These are phyloP conservation scores for Vanrija pseudolonga DNA, from an alignment of 1,284 basidiomycete species.

Conservation along the genomic window DNA sequence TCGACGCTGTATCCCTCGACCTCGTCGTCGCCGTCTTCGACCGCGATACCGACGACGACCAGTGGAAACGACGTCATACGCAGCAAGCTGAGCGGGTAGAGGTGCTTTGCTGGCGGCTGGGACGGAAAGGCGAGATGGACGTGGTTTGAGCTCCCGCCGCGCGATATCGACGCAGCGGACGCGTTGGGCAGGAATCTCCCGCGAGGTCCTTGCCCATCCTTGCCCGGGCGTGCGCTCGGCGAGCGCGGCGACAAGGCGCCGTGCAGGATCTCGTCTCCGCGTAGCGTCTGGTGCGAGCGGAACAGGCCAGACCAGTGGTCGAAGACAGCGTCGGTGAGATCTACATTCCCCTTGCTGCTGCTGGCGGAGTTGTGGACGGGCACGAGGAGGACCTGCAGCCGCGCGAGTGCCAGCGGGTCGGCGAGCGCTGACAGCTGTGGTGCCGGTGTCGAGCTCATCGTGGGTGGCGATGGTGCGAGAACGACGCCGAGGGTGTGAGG, in stretches of 20 bases:
- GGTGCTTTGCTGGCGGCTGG: slow-evolving; percentile 34
- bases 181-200: slow-evolving; percentile 32
- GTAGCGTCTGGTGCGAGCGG: slow-evolving; percentile 31
- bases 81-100: slow-evolving; percentile 37
- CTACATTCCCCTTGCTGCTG: neutral
- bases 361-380: slow-evolving; percentile 32
- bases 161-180: slow-evolving; percentile 24
- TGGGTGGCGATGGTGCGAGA: slow-evolving; percentile 7
- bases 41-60: slow-evolving; percentile 41
- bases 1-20: slow-evolving; percentile 20
- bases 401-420: slow-evolving; percentile 44
- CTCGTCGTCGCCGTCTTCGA: slow-evolving; percentile 15
- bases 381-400: slow-evolving; percentile 45
- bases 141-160: slow-evolving; percentile 32
- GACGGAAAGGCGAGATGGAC: slow-evolving; percentile 39
- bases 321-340: slow-evolving; percentile 20
- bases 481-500: neutral
- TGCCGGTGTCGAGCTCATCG: slow-evolving; percentile 6
- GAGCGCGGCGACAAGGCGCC: slow-evolving; percentile 17
- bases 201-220: slow-evolving; percentile 9
- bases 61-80: slow-evolving; percentile 40
- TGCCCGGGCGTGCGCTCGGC: neutral
- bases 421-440: slow-evolving; percentile 27
- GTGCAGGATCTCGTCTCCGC: slow-evolving; percentile 37
- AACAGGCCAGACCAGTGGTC: slow-evolving; percentile 31